A percentile compares a stretch with the other conserved stretches of the same genome.
phyloP scores from a whole-genome alignment of 2,329 filamentous ascomycete genomes.

The Diplodia scrobiculata region DNA sequence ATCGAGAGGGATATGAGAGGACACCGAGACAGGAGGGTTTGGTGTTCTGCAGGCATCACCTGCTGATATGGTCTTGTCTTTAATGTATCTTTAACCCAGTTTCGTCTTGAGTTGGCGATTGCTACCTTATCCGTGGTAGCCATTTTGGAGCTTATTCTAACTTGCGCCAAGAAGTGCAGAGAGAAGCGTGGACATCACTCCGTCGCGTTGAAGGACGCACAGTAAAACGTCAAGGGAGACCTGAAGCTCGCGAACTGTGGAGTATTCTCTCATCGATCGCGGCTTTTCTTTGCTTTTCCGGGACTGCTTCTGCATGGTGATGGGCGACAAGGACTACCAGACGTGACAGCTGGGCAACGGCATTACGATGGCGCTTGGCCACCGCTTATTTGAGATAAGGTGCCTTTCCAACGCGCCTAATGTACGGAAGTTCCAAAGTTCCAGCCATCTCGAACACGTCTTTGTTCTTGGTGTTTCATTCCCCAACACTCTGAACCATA shows the following conservation, averaged over 20 bases:
- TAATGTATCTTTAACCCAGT: background rate
- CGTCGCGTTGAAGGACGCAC: background rate
- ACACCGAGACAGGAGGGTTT: background rate
- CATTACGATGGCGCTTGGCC: background rate
- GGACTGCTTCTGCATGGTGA: background rate
- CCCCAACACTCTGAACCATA: no score
- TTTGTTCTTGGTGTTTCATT: background rate
- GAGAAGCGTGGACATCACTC: background rate
- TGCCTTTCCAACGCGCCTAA: background rate
- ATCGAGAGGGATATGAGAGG: no score
- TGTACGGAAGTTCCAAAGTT: background rate
- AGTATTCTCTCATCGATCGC: background rate
- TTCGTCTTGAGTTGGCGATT: background rate
- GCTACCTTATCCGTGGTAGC: background rate
- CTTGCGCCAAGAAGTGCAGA: background rate
- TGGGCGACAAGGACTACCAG: background rate
- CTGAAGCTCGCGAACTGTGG: no score
- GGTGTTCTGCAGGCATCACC: background rate
- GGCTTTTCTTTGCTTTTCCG: background rate
- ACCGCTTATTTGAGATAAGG: background rate
- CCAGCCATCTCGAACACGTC: background rate
- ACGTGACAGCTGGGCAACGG: background rate
- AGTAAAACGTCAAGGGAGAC: no score
- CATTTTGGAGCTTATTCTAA: background rate
- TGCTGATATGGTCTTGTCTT: background rate